phyloP scores from a whole-genome alignment of 305 asterid genomes.

The Euphrasia arctica region DNA sequence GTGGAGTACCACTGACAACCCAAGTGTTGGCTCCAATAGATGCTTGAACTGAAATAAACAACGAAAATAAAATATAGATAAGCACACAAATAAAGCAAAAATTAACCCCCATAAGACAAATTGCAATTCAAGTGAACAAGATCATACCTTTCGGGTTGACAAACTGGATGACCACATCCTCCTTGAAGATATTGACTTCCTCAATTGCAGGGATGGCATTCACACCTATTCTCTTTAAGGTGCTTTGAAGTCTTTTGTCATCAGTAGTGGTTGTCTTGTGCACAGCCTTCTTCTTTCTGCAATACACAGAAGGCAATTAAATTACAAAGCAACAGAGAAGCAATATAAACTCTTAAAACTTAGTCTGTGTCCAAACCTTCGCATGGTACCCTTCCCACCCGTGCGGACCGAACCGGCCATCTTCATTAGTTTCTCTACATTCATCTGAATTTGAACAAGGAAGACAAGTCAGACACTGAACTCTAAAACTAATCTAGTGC shows the following conservation, averaged over 20 bases:
- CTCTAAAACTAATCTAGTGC: not conserved
- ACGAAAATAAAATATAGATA: conserved; percentile 6
- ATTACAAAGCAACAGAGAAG: not conserved
- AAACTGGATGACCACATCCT: conserved; percentile 78
- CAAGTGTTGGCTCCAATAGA: conserved; percentile 85
- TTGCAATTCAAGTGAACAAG: not conserved
- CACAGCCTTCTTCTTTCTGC: conserved; percentile 87
- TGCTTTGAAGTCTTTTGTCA: conserved; percentile 83
- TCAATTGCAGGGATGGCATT: conserved; percentile 78
- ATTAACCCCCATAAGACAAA: not conserved
- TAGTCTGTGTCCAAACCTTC: conserved; percentile 42
- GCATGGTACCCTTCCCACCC: conserved; percentile 80
- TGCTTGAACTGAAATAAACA: conserved; percentile 62
- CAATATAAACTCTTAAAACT: not conserved
- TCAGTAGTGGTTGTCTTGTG: conserved; percentile 81
- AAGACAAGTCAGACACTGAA: not conserved
- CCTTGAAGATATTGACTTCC: conserved; percentile 85
- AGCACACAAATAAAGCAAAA: not conserved
- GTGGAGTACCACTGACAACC: conserved; percentile 87
- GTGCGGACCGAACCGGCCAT: conserved; percentile 87
- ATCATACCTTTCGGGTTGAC: conserved; percentile 62
- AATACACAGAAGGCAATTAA: conserved; percentile 12
- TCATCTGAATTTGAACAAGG: conserved; percentile 47
- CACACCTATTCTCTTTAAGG: conserved; percentile 80
- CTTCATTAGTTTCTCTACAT: conserved; percentile 71